Percentiles rank a stretch among this genome's conserved stretches.
These are phyloP conservation scores for Botrytis galanthina DNA, from an alignment of 2,329 filamentous ascomycete genomes.

Conservation along the genomic window DNA sequence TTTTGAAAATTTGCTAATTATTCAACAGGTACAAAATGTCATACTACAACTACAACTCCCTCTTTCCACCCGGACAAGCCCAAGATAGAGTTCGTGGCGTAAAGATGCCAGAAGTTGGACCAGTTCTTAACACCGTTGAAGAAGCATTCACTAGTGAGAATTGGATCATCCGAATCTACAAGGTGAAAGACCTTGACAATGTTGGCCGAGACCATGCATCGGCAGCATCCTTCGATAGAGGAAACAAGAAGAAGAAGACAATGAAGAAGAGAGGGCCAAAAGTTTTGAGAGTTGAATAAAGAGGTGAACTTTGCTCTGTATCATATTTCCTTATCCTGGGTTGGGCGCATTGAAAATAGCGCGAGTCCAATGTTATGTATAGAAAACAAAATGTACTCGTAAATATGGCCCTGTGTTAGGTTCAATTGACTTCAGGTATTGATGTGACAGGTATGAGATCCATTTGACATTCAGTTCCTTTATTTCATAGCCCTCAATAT, in stretches of 20 bases:
- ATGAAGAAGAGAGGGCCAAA: constrained; percentile 70
- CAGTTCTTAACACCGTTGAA: constrained; percentile 83
- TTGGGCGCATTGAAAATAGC: constrained; percentile 25
- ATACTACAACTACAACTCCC: constrained; percentile 92
- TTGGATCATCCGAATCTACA: constrained; percentile 99
- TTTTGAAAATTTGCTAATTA: constrained; percentile 29
- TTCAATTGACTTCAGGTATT: not conserved
- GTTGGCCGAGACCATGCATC: constrained; percentile 82
- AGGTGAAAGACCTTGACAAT: constrained; percentile 98
- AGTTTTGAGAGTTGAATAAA: constrained; percentile 68
- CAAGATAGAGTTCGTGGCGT: constrained; percentile 83
- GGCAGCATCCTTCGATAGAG: constrained; percentile 68
- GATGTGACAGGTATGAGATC: not conserved
- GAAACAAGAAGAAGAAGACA: constrained; percentile 79
- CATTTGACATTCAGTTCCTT: not conserved
- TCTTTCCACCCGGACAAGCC: constrained; percentile 91
- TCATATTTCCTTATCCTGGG: constrained; percentile 33
- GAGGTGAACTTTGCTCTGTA: constrained; percentile 31
- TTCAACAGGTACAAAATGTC: constrained; percentile 95
- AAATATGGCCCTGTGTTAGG: constrained; percentile 22
- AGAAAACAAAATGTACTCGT: constrained; percentile 35
- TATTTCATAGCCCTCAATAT: not conserved
- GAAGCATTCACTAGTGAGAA: constrained; percentile 99
- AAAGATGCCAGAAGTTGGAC: constrained; percentile 77
- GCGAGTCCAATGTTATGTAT: constrained; percentile 26